Percentiles rank a stretch among this genome's conserved stretches.
phyloP scores from a whole-genome alignment of 2,329 filamentous ascomycete species.

The Aspergillus neoniger region DNA sequence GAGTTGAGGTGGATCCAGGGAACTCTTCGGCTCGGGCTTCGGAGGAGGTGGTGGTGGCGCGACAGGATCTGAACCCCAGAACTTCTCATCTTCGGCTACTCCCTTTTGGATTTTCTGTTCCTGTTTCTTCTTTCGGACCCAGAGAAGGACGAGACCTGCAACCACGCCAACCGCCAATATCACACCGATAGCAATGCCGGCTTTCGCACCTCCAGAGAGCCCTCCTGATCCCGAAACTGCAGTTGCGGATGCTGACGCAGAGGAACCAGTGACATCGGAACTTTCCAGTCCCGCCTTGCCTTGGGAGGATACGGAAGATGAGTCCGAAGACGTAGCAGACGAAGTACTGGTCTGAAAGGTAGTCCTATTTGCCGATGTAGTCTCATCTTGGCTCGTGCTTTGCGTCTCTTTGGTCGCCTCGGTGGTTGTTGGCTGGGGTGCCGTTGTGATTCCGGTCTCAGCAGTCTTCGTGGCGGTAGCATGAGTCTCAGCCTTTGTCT shows the following conservation, averaged over 20 bases:
- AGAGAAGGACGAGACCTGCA: conserved; percentile 68
- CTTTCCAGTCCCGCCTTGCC: conserved; percentile 22
- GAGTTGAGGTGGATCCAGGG: conserved; percentile 69
- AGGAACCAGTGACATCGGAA: conserved; percentile 19
- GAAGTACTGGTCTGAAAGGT: conserved; percentile 26
- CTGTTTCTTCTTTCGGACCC: conserved; percentile 72
- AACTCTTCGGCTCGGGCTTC: conserved; percentile 41
- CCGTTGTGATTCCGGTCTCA: conserved; percentile 15
- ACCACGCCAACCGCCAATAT: conserved; percentile 68
- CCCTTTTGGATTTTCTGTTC: conserved; percentile 49
- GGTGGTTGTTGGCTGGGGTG: conserved; percentile 17
- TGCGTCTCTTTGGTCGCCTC: conserved; percentile 18
- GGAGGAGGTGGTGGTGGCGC: conserved; percentile 37
- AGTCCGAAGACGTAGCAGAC: conserved; percentile 14
- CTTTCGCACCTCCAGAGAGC: conserved; percentile 60
- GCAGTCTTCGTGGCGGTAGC: conserved; percentile 18
- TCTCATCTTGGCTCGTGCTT: conserved; percentile 5
- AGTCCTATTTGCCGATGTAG: conserved; percentile 17
- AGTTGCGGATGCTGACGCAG: conserved; percentile 28
- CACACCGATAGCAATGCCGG: conserved; percentile 82
- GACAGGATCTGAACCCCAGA: conserved; percentile 30
- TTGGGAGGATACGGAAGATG: conserved; percentile 9
- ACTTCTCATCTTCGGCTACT: conserved; percentile 66
- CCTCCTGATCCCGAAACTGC: conserved; percentile 35
- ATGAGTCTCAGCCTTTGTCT: conserved; percentile 11